phyloP scores from a whole-genome alignment of 495 filamentous ascomycete species.

The Aspergillus kassunensis region DNA sequence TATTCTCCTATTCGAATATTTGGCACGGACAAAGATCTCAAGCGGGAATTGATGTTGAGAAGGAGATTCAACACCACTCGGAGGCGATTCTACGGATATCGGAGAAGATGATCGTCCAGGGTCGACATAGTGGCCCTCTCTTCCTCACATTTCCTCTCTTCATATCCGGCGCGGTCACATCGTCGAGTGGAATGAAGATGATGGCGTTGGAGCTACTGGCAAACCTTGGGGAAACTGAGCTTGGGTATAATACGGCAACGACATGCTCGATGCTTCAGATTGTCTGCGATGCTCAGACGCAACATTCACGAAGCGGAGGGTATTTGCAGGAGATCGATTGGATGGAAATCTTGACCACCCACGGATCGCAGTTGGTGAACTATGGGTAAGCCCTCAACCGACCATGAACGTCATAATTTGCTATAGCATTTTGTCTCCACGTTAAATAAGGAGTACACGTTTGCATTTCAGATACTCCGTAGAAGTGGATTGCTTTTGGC shows the following conservation, averaged over 20 bases:
- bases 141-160: constrained; percentile 56
- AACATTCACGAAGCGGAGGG: constrained; percentile 31
- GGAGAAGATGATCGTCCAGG: constrained; percentile 25
- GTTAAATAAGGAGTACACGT: too few relatives aligned
- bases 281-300: constrained; percentile 47
- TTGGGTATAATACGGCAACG: constrained; percentile 46
- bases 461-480: too few relatives aligned
- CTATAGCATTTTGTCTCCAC: too few relatives aligned
- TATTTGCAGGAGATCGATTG: constrained; percentile 43
- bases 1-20: constrained; percentile 51
- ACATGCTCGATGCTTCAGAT: constrained; percentile 46
- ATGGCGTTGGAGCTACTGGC: constrained; percentile 48
- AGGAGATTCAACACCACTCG: constrained; percentile 41
- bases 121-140: constrained; percentile 34
- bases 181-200: constrained; percentile 40
- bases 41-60: constrained; percentile 27
- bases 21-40: constrained; percentile 44
- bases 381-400: constrained; percentile 29
- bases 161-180: constrained; percentile 48
- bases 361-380: constrained; percentile 42
- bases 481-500: neutral
- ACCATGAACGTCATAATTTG: constrained; percentile 10
- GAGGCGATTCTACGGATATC: constrained; percentile 44
- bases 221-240: constrained; percentile 46
- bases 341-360: constrained; percentile 41